Conservation (phyloP, 768 basidiomycete species). For the Auriscalpium orientale region DNA sequence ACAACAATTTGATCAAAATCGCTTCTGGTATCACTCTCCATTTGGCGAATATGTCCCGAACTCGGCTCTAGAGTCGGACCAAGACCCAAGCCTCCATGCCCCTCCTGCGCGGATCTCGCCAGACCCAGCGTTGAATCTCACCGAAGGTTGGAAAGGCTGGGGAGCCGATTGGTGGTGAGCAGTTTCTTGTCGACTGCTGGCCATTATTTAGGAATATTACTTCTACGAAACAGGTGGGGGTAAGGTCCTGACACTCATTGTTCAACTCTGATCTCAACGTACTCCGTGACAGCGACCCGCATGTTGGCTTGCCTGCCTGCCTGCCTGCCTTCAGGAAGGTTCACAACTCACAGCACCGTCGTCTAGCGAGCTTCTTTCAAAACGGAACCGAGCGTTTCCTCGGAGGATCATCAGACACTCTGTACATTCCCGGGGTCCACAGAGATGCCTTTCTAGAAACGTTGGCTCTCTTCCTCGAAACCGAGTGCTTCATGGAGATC, state of each 20-base stretch:
- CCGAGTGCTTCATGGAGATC: constrained; percentile 43
- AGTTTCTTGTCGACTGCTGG: not conserved
- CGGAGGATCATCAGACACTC: constrained; percentile 41
- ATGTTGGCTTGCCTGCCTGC: constrained; percentile 38
- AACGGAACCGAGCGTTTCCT: constrained; percentile 31
- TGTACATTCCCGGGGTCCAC: constrained; percentile 40
- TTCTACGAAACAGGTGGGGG: constrained; percentile 14
- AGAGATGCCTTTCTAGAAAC: constrained; percentile 33
- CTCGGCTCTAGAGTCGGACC: constrained; percentile 21
- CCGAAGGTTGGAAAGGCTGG: constrained; percentile 35
- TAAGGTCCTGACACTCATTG: constrained; percentile 1
- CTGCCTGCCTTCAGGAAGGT: constrained; percentile 33
- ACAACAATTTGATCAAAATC: constrained; percentile 35
- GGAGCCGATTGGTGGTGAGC: constrained; percentile 37
- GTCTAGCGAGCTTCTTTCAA: constrained; percentile 24
- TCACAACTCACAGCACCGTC: constrained; percentile 28
- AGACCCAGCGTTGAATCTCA: constrained; percentile 29
- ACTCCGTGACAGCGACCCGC: constrained; percentile 28
- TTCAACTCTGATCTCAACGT: not conserved
- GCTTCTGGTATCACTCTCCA: constrained; percentile 46
- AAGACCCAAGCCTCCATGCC: constrained; percentile 25
- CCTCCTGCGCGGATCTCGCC: constrained; percentile 37
- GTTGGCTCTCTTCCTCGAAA: constrained; percentile 37
- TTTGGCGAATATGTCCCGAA: constrained; percentile 37
- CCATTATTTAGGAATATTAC: not conserved